A percentile compares a stretch with the other conserved stretches of the same genome.
These are phyloP conservation scores for Aegilops sharonensis DNA, from an alignment of 176 grass and related monocot species.

Conservation along the genomic window DNA sequence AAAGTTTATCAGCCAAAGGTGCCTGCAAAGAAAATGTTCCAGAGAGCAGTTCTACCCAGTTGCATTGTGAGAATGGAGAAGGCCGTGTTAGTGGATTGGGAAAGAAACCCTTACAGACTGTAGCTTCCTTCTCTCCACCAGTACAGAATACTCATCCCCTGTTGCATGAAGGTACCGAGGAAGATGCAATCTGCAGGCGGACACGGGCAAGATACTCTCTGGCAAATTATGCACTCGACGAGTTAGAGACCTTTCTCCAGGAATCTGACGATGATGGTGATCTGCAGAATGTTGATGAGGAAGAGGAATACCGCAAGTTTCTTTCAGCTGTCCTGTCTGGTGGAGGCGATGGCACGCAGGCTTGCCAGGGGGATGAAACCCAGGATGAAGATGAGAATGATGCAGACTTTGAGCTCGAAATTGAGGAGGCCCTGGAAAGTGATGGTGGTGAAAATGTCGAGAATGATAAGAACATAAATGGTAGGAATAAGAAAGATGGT, in stretches of 20 bases:
- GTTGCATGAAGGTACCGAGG: constrained; percentile 36
- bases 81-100: constrained; percentile 21
- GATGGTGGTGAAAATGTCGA: too few species aligned
- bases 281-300: constrained; percentile 80
- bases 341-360: constrained; percentile 40
- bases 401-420: constrained; percentile 85
- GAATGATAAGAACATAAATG: too few species aligned
- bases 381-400: constrained; percentile 96
- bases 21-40: constrained; percentile 10
- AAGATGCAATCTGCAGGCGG: constrained; percentile 77
- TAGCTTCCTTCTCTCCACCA: constrained; percentile 22
- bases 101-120: constrained; percentile 16
- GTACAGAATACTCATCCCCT: constrained; percentile 2
- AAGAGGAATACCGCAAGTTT: constrained; percentile 94
- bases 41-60: constrained; percentile 15
- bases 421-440: constrained; percentile 86
- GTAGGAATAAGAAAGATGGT: too few species aligned
- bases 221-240: constrained; percentile 67
- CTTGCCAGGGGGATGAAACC: constrained; percentile 55
- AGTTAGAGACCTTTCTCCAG: constrained; percentile 90
- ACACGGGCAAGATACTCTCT: constrained; percentile 77
- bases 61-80: constrained; percentile 28
- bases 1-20: constrained; percentile 3
- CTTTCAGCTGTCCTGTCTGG: constrained; percentile 81
- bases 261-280: constrained; percentile 89